These are phyloP conservation scores for Reutealis trisperma DNA, from an alignment of 345 rosid species.

Conservation along the genomic window DNA sequence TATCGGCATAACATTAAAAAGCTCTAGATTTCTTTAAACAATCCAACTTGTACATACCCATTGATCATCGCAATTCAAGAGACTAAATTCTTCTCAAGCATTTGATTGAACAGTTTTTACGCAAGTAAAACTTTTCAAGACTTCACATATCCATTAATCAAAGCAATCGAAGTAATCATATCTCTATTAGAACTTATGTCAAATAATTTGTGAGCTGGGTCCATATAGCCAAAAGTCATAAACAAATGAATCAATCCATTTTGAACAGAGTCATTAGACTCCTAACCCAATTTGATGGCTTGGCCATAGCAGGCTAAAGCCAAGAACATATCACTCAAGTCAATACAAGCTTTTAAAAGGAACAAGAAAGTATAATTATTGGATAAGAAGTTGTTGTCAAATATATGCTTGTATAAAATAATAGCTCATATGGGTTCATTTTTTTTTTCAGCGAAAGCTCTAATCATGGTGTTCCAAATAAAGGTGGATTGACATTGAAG, in stretches of 20 bases:
- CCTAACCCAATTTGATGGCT: constrained; percentile 50
- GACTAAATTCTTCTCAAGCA: constrained; percentile 51
- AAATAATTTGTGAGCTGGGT: constrained; percentile 41
- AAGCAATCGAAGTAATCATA: constrained; percentile 53
- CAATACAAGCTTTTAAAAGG: constrained; percentile 43
- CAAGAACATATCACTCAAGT: constrained; percentile 13
- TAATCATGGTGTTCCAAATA: constrained; percentile 57
- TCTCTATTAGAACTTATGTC: constrained; percentile 35
- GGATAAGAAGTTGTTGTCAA: constrained; percentile 28
- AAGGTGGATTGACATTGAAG: constrained; percentile 40
- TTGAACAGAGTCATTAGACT: constrained; percentile 44
- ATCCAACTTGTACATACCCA: constrained; percentile 43
- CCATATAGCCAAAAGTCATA: constrained; percentile 30
- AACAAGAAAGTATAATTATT: constrained; percentile 60
- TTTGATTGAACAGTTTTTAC: constrained; percentile 43
- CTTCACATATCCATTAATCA: constrained; percentile 44
- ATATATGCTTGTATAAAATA: constrained; percentile 37
- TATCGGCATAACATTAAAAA: constrained; percentile 43
- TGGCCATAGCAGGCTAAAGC: constrained; percentile 39
- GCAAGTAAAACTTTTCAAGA: constrained; percentile 36
- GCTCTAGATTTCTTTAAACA: constrained; percentile 39
- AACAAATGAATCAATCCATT: constrained; percentile 54
- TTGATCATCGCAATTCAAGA: constrained; percentile 56
- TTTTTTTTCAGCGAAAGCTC: constrained; percentile 38
- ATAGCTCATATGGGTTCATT: constrained; percentile 30